phyloP scores from a whole-genome alignment of 164 flowering plant species.

The Dillenia turbinata region DNA sequence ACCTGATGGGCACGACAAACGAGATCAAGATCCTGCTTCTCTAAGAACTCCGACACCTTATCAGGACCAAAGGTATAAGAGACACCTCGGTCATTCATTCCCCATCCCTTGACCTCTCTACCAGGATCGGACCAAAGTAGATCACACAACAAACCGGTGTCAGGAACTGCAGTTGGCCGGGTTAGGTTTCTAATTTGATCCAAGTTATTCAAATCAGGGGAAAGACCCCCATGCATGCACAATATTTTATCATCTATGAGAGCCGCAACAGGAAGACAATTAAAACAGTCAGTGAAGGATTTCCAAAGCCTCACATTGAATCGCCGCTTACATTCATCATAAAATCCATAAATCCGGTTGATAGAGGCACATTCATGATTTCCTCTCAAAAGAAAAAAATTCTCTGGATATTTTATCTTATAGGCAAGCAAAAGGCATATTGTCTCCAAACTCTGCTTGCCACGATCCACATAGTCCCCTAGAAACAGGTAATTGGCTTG shows the following conservation, averaged over 20 bases:
- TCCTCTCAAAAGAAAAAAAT: conserved; percentile 40
- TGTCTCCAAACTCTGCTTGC: conserved; percentile 60
- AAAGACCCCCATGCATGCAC: conserved; percentile 80
- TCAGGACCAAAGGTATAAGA: conserved; percentile 70
- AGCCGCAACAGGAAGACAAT: conserved; percentile 74
- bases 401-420: too few species aligned
- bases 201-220: conserved; percentile 53
- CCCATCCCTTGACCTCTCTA: conserved; percentile 69
- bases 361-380: conserved; percentile 32
- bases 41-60: conserved; percentile 52
- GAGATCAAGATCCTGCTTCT: conserved; percentile 59
- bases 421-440: conserved; percentile 31
- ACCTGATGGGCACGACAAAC: conserved; percentile 82
- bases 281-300: conserved; percentile 55
- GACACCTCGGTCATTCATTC: conserved; percentile 72
- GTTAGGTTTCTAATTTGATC: conserved; percentile 53
- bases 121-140: conserved; percentile 72
- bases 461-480: conserved; percentile 71
- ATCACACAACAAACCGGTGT: conserved; percentile 63
- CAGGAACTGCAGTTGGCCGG: conserved; percentile 65
- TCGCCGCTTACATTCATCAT: conserved; percentile 66
- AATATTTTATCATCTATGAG: conserved; percentile 65
- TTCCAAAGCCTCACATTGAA: conserved; percentile 74
- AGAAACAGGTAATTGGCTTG: conserved; percentile 51
- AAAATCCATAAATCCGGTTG: conserved; percentile 59